Evolutionary conservation across 805 yeast species (phyloP), one percentile per base, ranked within the genome.

Genomic region (Ogataea corticis): DNA sequence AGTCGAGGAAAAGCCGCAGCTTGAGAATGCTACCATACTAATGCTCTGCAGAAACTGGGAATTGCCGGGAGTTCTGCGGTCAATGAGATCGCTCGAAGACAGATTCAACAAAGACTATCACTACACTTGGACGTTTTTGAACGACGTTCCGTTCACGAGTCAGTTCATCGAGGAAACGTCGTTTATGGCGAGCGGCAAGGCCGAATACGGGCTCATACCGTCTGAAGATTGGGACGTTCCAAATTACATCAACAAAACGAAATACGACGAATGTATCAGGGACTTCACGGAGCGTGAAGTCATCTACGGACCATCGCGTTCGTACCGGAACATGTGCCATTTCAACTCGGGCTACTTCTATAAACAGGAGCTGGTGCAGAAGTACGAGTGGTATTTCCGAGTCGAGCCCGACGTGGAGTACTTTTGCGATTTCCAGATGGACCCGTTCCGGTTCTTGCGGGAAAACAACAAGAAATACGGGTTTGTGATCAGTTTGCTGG

Each of bases 361-460:
- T 70, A 79, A 86, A 61, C 96, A 90, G 59, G 80, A 81, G 45
- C 62, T 89, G 36, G 67, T 91, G 55, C 64, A 71, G 36, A 73
- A 83, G 28, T 94, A 87, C 68, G 92, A 89, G 50, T 94, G 84
- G 74, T 92, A 92, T 69, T 91, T 96, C 81, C 76, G 99, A 52
- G 96, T 92, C 11, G 99, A 92, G 65, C 99, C 99, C 0, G 89
- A 83, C 52, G 90, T 91, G 40, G 82, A 87, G 59, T 86, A 87
- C 63, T 86, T 73, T 64, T 94, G 98, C 67, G 97, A 94, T 68
- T 80, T 87, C 57, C 82, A 80, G 58, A 83, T 83, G 70, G 99
- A 92, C 65, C 91, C 97, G 12, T 92, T 92, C 71, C 76, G 79
- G 57, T 77, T 83, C 51, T 77, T 92, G 85, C 75, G 88, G 54